phyloP scores from a whole-genome alignment of 129 eudicot genomes.

The Cynara cardunculus region DNA sequence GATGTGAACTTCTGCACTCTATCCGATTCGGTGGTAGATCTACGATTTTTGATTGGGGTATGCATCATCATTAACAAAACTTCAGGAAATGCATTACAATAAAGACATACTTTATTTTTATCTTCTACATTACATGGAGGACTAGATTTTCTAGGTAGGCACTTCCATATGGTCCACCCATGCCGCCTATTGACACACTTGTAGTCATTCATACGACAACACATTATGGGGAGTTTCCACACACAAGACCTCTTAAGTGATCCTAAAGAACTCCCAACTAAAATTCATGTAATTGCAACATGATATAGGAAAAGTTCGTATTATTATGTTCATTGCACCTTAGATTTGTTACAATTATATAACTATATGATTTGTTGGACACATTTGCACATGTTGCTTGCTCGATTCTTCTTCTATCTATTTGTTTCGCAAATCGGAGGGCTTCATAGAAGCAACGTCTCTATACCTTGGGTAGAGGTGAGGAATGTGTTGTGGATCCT shows the following conservation, averaged over 20 bases:
- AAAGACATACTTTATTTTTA: neutral
- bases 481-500: too few relatives aligned
- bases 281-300: neutral
- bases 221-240: neutral
- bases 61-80: neutral
- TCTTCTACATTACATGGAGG: neutral
- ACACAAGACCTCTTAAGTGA: neutral
- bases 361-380: too few relatives aligned
- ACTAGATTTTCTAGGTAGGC: too few relatives aligned
- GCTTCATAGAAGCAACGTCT: too few relatives aligned
- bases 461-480: too few relatives aligned
- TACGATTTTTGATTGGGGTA: too few relatives aligned
- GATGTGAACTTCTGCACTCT: neutral
- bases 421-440: too few relatives aligned
- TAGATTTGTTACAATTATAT: too few relatives aligned
- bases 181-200: too few relatives aligned
- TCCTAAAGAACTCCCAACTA: neutral
- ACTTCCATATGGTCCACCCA: too few relatives aligned
- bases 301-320: neutral
- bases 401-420: too few relatives aligned
- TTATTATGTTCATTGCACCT: neutral
- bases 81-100: neutral
- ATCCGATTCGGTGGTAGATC: neutral
- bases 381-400: too few relatives aligned
- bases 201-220: neutral